Base-by-base conservation (phyloP, 2,329 filamentous ascomycete species). In the Orbilia quercus region DNA sequence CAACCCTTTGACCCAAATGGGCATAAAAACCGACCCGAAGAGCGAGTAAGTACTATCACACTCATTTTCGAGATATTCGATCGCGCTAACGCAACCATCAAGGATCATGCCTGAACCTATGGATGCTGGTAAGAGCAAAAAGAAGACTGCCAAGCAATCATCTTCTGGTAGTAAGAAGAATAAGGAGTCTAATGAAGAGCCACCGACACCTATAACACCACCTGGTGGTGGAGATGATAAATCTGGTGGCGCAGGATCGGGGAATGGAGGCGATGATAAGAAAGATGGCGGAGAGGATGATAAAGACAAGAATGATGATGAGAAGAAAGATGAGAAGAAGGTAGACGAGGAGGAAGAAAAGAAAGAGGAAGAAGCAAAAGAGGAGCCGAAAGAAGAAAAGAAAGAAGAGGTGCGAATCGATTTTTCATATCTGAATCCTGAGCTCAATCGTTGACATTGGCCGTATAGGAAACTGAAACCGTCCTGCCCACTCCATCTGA, bases 51-150 rank as follows among this genome's bases (percentile, higher is more conserved):
- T 63, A n/a, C 23, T n/a, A 22, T 1, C 25, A 7, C 28, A 22
- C 31, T 2, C 12, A 45, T 36, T 23, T 4, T 28, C 9, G 20
- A 25, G 7, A 12, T 40, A 23, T 7, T 25, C 3, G 25, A 3
- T 22, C 14, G n/a, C 14, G 25, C 28, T 58, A 31, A 53, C 14
- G 25, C 40, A 45, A n/a, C 1, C 16, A 4, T 57, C 18, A 23
- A 72, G 67, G 4, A 54, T 53, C 34, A 72, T 72, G 67, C 23
- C 58, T 14, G 67, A 72, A 59, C 67, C 59, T 28, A 72, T 59
- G 59, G 67, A 72, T 53, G 59, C 67, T 40, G 11, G 11, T 1
- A 53, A 53, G 34, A 59, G 48, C n/a, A 53, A 53, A 7, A 69
- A 69, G 48, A 65, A 59, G 42, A 20, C 34, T 45, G 16, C 36